A percentile compares a stretch with the other conserved stretches of the same genome.
These are phyloP conservation scores for Macrocybe gigantea DNA, from an alignment of 768 basidiomycete species.

Conservation along the genomic window DNA sequence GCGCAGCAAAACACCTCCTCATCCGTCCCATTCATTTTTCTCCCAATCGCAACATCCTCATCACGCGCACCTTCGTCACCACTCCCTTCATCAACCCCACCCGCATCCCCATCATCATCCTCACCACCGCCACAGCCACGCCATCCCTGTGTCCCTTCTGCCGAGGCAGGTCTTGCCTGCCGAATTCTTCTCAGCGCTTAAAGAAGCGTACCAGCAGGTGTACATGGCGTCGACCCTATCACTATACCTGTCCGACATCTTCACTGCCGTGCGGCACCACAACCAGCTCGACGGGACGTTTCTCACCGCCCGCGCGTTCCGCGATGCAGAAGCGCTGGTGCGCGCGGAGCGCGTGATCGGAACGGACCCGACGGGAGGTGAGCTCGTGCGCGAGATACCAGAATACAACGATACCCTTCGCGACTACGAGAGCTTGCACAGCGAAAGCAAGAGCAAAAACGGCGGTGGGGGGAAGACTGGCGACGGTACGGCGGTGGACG, in stretches of 20 bases:
- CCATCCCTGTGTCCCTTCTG: slow-evolving; percentile 16
- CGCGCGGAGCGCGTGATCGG: slow-evolving; percentile 65
- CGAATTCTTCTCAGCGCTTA: slow-evolving; percentile 24
- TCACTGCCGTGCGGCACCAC: slow-evolving; percentile 70
- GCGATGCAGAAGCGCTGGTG: slow-evolving; percentile 62
- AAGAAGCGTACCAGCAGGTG: slow-evolving; percentile 26
- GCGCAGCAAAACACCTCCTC: slow-evolving; percentile 16
- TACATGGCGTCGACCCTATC: slow-evolving; percentile 45
- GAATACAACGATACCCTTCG: background rate
- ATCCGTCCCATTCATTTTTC: slow-evolving; percentile 8
- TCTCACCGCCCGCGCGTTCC: slow-evolving; percentile 52
- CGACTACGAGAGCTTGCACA: slow-evolving; percentile 1
- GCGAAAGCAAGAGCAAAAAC: no score
- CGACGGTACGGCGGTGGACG: no score
- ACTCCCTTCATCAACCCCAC: background rate
- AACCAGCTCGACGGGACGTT: slow-evolving; percentile 63
- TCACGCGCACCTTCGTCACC: slow-evolving; percentile 10
- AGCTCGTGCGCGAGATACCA: slow-evolving; percentile 26
- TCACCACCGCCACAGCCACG: slow-evolving; percentile 10
- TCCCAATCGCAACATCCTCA: no score
- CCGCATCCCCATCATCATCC: slow-evolving; percentile 8
- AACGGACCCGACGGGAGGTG: slow-evolving; percentile 53
- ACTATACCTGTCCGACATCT: slow-evolving; percentile 68
- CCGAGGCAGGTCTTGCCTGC: slow-evolving; percentile 20
- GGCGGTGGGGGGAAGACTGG: no score